phyloP scores from a whole-genome alignment of 352 stramenopile genomes.

The Pythium inflatum region DNA sequence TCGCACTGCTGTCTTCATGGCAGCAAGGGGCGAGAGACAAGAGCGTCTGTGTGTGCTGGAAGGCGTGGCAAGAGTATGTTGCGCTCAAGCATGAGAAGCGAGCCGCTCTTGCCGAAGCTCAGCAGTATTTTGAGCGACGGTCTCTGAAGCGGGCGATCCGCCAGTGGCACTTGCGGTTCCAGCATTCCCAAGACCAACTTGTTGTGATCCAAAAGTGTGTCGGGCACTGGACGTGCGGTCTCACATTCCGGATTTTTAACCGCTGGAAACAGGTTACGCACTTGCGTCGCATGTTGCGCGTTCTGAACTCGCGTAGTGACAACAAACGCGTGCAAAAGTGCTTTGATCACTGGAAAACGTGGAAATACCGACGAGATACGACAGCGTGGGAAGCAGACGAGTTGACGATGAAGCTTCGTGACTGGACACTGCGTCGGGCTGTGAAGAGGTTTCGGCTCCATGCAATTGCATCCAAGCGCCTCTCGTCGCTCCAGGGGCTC shows the following conservation, averaged over 20 bases:
- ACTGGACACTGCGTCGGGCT: not conserved
- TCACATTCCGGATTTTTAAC: no score
- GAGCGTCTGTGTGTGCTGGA: conserved; percentile 4
- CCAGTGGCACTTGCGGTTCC: not conserved
- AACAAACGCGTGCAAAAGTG: not conserved
- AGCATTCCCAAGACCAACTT: conserved; percentile 1
- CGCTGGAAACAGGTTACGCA: conserved; percentile 4
- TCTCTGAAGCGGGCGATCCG: not conserved
- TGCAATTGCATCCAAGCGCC: not conserved
- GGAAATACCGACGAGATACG: not conserved
- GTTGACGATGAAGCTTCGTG: not conserved
- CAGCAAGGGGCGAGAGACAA: not conserved
- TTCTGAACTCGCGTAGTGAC: not conserved
- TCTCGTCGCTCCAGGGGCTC: conserved; percentile 3
- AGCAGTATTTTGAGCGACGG: not conserved
- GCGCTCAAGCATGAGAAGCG: not conserved
- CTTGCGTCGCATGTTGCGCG: not conserved
- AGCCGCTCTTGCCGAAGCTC: not conserved
- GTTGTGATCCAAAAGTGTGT: conserved; percentile 5
- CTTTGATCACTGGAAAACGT: conserved; percentile 10
- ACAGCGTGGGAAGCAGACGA: not conserved
- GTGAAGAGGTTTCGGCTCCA: conserved; percentile 2
- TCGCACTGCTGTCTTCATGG: not conserved
- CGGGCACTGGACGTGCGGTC: not conserved
- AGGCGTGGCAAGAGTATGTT: conserved; percentile 10